Conservation (phyloP, 2,329 filamentous ascomycete species). For the Botryotinia calthae region DNA sequence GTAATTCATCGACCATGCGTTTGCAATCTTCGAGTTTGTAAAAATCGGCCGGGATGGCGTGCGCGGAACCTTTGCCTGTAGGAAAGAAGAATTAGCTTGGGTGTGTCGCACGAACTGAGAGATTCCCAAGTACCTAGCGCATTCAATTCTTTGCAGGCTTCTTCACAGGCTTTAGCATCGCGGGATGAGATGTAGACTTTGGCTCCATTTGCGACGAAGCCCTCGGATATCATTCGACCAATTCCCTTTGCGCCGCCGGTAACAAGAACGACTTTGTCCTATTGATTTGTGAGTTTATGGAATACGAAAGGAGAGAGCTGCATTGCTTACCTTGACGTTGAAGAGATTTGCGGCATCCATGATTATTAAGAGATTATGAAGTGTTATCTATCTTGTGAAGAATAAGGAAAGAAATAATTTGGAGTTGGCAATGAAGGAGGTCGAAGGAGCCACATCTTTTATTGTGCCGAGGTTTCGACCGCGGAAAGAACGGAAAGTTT, state of each 20-base stretch:
- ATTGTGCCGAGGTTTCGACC: too few relatives aligned
- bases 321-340: constrained; percentile 52
- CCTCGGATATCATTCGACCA: constrained; percentile 65
- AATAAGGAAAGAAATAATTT: not conserved
- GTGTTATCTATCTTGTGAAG: not conserved
- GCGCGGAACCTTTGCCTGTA: constrained; percentile 51
- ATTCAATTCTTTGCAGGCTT: constrained; percentile 58
- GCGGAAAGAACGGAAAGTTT: too few relatives aligned
- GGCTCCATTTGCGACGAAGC: constrained; percentile 62
- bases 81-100: not conserved
- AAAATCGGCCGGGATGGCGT: constrained; percentile 60
- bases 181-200: constrained; percentile 70
- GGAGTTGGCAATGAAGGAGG: not conserved
- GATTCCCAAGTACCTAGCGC: too few relatives aligned
- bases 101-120: not conserved
- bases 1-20: constrained; percentile 56
- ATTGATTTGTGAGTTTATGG: constrained; percentile 1
- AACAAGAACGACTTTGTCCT: constrained; percentile 56
- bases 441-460: not conserved
- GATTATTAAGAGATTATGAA: constrained; percentile 18
- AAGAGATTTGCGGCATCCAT: constrained; percentile 59
- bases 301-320: not conserved
- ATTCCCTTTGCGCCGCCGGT: constrained; percentile 61
- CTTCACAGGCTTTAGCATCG: constrained; percentile 58
- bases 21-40: constrained; percentile 59